These are phyloP conservation scores for Penicillium fuscoglaucum DNA, from an alignment of 2,329 filamentous ascomycete species.

Conservation along the genomic window DNA sequence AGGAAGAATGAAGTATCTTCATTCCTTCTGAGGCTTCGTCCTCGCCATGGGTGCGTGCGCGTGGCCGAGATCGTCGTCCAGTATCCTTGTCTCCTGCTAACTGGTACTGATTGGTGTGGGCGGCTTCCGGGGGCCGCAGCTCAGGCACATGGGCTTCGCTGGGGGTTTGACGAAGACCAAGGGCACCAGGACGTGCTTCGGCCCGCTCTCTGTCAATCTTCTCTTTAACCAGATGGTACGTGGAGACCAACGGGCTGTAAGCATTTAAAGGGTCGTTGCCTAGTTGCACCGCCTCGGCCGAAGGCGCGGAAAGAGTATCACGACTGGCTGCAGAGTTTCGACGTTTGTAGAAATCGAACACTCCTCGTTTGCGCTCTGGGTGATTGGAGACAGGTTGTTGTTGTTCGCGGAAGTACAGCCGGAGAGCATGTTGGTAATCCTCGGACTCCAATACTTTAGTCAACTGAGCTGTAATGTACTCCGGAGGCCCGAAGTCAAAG, in stretches of 20 bases:
- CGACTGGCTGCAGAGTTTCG: conserved; percentile 80
- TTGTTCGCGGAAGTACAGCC: conserved; percentile 68
- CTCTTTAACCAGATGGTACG: conserved; percentile 95
- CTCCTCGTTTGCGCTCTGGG: conserved; percentile 78
- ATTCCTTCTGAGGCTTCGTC: conserved; percentile 78
- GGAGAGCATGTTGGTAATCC: conserved; percentile 86
- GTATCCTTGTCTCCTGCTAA: conserved; percentile 86
- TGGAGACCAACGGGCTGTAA: conserved; percentile 85
- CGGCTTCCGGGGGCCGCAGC: conserved; percentile 76
- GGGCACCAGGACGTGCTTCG: conserved; percentile 60
- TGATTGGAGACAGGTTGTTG: conserved; percentile 60
- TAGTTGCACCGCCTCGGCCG: conserved; percentile 77
- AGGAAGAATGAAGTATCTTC: conserved; percentile 62
- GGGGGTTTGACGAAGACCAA: conserved; percentile 57
- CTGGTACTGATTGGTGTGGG: conserved; percentile 89
- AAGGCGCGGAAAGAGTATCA: conserved; percentile 81
- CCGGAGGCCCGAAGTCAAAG: conserved; percentile 90
- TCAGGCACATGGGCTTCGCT: conserved; percentile 69
- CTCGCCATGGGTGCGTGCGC: conserved; percentile 90
- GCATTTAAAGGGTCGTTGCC: conserved; percentile 89
- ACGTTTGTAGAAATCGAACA: conserved; percentile 97
- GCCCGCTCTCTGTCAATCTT: conserved; percentile 78
- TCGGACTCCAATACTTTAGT: conserved; percentile 87
- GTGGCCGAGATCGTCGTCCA: conserved; percentile 76
- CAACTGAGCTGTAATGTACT: conserved; percentile 78